phyloP scores from a whole-genome alignment of 306 rosid species.

The Lagenaria siceraria region DNA sequence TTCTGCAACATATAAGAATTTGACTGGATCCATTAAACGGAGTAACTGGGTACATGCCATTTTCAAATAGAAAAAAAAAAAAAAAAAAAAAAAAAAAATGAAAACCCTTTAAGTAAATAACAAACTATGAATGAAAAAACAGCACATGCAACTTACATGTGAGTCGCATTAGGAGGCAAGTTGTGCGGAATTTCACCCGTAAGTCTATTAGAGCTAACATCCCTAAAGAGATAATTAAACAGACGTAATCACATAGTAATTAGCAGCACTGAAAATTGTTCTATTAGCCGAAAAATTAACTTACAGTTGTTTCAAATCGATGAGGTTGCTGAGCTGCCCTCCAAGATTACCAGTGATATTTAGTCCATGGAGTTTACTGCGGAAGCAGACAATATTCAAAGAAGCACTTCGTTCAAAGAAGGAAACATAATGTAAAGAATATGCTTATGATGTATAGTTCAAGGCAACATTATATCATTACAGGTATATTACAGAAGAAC shows the following conservation, averaged over 20 bases:
- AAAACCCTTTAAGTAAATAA: neutral
- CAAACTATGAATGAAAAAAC: neutral
- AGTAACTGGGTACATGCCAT: neutral
- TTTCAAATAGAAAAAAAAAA: neutral
- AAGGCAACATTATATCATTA: slow-evolving; percentile 13
- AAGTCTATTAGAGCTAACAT: slow-evolving; percentile 63
- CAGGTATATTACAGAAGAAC: slow-evolving; percentile 71
- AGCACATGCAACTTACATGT: slow-evolving; percentile 42
- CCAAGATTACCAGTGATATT: slow-evolving; percentile 72
- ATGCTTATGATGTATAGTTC: neutral
- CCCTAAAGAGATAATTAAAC: slow-evolving; percentile 27
- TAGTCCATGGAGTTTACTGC: slow-evolving; percentile 65
- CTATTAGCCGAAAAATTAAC: slow-evolving; percentile 5
- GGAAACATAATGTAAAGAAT: neutral
- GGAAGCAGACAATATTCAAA: neutral
- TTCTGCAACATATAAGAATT: slow-evolving; percentile 34
- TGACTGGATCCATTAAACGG: neutral
- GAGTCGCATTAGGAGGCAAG: slow-evolving; percentile 77
- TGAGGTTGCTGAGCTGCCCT: slow-evolving; percentile 42
- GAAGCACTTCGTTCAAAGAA: slow-evolving; percentile 1
- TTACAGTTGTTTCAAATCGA: slow-evolving; percentile 60
- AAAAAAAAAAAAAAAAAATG: too few relatives aligned
- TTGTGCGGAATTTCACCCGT: slow-evolving; percentile 54
- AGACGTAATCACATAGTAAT: neutral
- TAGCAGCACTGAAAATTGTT: neutral